Evolutionary conservation across 441 rosid species (phyloP).

Genomic region (Populus hybrid): DNA sequence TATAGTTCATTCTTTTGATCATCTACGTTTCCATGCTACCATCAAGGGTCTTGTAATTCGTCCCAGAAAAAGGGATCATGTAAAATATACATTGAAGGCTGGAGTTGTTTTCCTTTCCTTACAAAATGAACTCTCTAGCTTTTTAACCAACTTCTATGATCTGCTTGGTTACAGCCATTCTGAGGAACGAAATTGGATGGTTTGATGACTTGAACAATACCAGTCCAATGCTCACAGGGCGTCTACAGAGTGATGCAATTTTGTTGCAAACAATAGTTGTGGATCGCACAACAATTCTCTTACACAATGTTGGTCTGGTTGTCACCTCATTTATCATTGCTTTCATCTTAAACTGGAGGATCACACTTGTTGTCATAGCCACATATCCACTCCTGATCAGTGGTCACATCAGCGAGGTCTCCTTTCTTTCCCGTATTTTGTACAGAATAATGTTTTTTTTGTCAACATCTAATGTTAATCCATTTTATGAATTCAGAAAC

Average conservation of each 20-base stretch:
- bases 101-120: background rate
- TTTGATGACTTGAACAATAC: slow-evolving; percentile 75
- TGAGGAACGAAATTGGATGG: slow-evolving; percentile 93
- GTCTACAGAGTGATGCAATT: slow-evolving; percentile 82
- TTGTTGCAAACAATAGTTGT: slow-evolving; percentile 66
- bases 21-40: background rate
- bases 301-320: slow-evolving; percentile 74
- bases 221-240: slow-evolving; percentile 76
- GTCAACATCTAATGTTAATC: background rate
- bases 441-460: background rate
- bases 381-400: slow-evolving; percentile 78
- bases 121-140: background rate
- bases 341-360: slow-evolving; percentile 89
- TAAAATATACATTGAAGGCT: background rate
- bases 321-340: slow-evolving; percentile 67
- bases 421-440: background rate
- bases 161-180: slow-evolving; percentile 49
- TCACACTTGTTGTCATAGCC: slow-evolving; percentile 78
- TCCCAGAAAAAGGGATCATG: background rate
- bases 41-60: background rate
- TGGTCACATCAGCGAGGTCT: slow-evolving; percentile 95
- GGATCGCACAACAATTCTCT: slow-evolving; percentile 70
- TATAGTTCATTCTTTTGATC: too few species aligned
- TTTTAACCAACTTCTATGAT: background rate
- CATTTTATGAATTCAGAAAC: slow-evolving; percentile 50